Conservation (phyloP, 1,284 basidiomycete genomes). For the Ceratobasidium sp. region DNA sequence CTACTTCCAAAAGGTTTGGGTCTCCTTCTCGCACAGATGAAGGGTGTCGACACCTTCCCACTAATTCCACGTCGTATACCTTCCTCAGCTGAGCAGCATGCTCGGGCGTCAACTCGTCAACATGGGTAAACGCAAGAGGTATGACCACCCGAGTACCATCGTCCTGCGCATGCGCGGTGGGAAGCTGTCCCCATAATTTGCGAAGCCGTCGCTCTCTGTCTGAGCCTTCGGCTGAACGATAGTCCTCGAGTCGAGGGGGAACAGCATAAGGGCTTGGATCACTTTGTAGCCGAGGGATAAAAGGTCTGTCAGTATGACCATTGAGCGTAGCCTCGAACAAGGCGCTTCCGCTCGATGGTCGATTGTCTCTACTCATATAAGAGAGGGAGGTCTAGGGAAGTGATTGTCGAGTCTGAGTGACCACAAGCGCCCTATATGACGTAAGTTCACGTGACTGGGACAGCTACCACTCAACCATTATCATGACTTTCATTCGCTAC, state of each 20-base stretch:
- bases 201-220: slow-evolving; percentile 69
- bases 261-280: slow-evolving; percentile 38
- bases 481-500: slow-evolving; percentile 41
- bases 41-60: slow-evolving; percentile 66
- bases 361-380: slow-evolving; percentile 39
- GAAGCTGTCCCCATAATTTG: slow-evolving; percentile 70
- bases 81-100: slow-evolving; percentile 72
- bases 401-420: slow-evolving; percentile 16
- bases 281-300: slow-evolving; percentile 35
- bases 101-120: slow-evolving; percentile 67
- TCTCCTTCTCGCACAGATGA: slow-evolving; percentile 57
- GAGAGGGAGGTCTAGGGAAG: slow-evolving; percentile 8
- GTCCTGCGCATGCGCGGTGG: slow-evolving; percentile 53
- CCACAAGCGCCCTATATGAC: slow-evolving; percentile 24
- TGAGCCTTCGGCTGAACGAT: slow-evolving; percentile 70
- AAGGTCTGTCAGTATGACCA: slow-evolving; percentile 41
- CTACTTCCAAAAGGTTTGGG: slow-evolving; percentile 58
- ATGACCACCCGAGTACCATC: slow-evolving; percentile 51
- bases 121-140: slow-evolving; percentile 51
- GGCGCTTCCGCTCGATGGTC: slow-evolving; percentile 40
- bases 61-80: slow-evolving; percentile 82
- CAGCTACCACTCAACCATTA: slow-evolving; percentile 20
- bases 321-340: slow-evolving; percentile 45
- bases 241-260: slow-evolving; percentile 62
- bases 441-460: slow-evolving; percentile 22